Evolutionary conservation across 2,329 filamentous ascomycete species (phyloP).

Genomic region (Gremmenia infestans): DNA sequence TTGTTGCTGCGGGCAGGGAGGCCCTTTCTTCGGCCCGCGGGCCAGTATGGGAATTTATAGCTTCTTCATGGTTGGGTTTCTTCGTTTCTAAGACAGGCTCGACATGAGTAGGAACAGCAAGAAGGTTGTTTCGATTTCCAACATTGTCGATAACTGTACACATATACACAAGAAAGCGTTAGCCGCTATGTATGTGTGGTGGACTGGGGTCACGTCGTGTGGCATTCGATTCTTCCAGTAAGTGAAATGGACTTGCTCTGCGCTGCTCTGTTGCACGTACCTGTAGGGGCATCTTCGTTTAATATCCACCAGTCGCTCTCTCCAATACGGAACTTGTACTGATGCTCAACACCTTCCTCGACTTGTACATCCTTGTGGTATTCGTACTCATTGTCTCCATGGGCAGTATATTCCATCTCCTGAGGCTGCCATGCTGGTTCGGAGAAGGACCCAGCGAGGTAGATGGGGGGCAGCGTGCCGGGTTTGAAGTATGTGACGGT

Average conservation of each 20-base stretch:
- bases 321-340: conserved; percentile 72
- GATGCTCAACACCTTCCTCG: conserved; percentile 54
- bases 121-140: conserved; percentile 50
- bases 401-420: conserved; percentile 56
- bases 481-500: conserved; percentile 53
- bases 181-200: conserved; percentile 4
- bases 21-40: too few relatives aligned
- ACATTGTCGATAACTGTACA: conserved; percentile 42
- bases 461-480: conserved; percentile 62
- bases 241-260: background rate
- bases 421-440: conserved; percentile 60
- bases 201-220: background rate
- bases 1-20: background rate
- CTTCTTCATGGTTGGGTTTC: background rate
- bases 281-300: conserved; percentile 55
- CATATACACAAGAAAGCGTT: background rate
- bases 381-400: conserved; percentile 47
- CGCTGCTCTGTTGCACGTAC: conserved; percentile 37
- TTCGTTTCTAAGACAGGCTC: background rate
- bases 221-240: background rate
- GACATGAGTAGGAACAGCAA: conserved; percentile 31
- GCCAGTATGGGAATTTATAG: background rate
- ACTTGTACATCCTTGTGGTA: conserved; percentile 55
- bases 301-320: conserved; percentile 65
- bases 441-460: conserved; percentile 64